Percentiles rank a stretch among this genome's conserved stretches.
Evolutionary conservation across 495 filamentous ascomycete genomes (phyloP).

Genomic region (Terfezia boudieri): DNA sequence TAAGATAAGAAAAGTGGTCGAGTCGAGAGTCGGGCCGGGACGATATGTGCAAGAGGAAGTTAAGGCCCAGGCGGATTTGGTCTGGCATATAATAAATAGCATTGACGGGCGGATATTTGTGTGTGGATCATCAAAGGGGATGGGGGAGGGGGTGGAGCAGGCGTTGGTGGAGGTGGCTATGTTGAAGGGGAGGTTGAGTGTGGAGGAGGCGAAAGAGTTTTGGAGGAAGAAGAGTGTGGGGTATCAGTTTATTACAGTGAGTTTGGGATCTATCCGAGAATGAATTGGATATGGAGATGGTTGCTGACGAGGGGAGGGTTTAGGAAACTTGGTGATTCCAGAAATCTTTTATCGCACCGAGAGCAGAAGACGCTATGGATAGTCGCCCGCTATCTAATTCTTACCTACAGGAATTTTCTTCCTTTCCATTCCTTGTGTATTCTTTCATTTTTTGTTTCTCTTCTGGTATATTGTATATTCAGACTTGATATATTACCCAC

Average conservation of each 20-base stretch:
- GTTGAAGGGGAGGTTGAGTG: conserved; percentile 52
- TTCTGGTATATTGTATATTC: no score
- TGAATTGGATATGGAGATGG: no score
- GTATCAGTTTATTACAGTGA: conserved; percentile 74
- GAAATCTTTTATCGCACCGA: no score
- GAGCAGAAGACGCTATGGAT: no score
- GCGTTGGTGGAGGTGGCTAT: conserved; percentile 62
- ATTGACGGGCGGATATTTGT: conserved; percentile 89
- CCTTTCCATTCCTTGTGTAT: no score
- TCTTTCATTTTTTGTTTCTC: no score
- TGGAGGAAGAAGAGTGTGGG: conserved; percentile 66
- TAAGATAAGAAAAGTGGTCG: conserved; percentile 80
- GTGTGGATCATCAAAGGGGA: conserved; percentile 79
- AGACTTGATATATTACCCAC: no score
- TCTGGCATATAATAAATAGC: conserved; percentile 89
- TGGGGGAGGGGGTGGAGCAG: conserved; percentile 88
- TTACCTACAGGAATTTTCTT: no score
- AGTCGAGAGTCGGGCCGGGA: conserved; percentile 55
- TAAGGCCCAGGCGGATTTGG: conserved; percentile 65
- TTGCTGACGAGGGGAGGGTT: no score
- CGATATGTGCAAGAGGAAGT: conserved; percentile 80
- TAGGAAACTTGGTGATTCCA: no score
- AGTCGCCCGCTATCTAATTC: no score
- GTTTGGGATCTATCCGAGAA: not conserved
- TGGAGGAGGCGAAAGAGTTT: conserved; percentile 50